These are phyloP conservation scores for Solanum lycopersicoides DNA, from an alignment of 257 asterid species.

Conservation along the genomic window DNA sequence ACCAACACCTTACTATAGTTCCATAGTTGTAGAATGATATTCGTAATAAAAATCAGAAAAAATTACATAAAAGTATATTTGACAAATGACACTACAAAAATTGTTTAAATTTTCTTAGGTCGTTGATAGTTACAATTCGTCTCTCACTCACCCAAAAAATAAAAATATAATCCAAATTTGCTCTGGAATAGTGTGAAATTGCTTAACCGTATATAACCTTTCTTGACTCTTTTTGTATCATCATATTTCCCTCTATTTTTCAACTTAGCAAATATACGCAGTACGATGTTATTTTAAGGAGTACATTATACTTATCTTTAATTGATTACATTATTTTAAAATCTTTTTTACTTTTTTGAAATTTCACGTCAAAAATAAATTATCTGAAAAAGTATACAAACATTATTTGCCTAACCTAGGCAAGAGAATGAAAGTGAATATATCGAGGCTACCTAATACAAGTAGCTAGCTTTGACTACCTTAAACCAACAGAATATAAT, in stretches of 20 bases:
- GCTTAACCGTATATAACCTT: background rate
- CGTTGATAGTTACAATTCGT: background rate
- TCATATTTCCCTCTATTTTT: background rate
- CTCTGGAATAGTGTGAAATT: background rate
- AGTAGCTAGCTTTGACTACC: background rate
- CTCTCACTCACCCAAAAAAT: background rate
- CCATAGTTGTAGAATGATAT: background rate
- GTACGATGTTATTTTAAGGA: background rate
- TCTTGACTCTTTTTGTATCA: background rate
- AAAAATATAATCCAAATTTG: background rate
- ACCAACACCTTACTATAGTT: background rate
- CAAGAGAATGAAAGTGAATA: background rate
- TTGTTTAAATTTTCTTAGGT: background rate
- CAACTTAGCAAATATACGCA: background rate
- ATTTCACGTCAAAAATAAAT: background rate
- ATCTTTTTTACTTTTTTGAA: background rate
- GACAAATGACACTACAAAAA: background rate
- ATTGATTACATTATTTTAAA: background rate
- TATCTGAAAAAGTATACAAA: fast-evolving
- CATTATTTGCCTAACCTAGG: background rate
- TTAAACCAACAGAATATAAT: background rate
- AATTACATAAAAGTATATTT: background rate
- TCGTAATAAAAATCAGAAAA: background rate
- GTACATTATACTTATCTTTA: background rate
- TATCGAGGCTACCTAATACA: background rate